Evolutionary conservation across 129 eudicot genomes (phyloP), one percentile per base, ranked within the genome.

Genomic region (Escallonia herrerae): DNA sequence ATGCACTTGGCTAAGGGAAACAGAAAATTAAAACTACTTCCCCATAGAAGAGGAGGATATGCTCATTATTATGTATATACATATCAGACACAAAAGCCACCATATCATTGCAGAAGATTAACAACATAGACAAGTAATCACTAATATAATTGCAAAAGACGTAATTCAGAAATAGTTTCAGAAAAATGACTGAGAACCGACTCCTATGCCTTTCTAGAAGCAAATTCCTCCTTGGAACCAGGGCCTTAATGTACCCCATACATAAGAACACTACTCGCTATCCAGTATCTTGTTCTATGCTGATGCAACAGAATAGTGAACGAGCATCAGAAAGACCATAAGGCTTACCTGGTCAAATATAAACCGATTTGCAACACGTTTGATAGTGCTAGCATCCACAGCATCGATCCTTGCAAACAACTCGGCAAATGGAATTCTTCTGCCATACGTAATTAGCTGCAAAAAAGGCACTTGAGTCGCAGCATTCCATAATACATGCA

Each of bases 351-450:
- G 82, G 81, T 89, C 96, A 75, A 78, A 81, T 65, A 86, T 83
- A 72, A 86, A 85, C 67, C 86, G 81, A 69, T 86, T 86, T 33
- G 95, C 95, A 60, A 86, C 96, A 71, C 95, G 96, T 73, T 83
- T 86, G 67, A 89, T 66, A 33, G 96, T 83, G 77, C 86, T 77
- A 56, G 87, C 86, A 81, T 85, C 81, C 0, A 89, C 90, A 22
- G 86, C 86, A 52, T 89, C 96, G 60, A 89, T 89, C 80, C 96
- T 83, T 55, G 95, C 94, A 77, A 89, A 89, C 63, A 86, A 78
- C 58, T 89, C 96, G n/a, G 96, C 90, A 49, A 71, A 79, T 47
- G 96, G 90, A 61, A 86, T 89, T 73, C 96, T 86, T 70, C 96
- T 80, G 43, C 95, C 96, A 70, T 86, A 89, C 57, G 96, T 89